Percentiles rank a stretch among this genome's conserved stretches.
Conservation (phyloP, 352 stramenopile genomes). For the Phytopythium montanum region DNA sequence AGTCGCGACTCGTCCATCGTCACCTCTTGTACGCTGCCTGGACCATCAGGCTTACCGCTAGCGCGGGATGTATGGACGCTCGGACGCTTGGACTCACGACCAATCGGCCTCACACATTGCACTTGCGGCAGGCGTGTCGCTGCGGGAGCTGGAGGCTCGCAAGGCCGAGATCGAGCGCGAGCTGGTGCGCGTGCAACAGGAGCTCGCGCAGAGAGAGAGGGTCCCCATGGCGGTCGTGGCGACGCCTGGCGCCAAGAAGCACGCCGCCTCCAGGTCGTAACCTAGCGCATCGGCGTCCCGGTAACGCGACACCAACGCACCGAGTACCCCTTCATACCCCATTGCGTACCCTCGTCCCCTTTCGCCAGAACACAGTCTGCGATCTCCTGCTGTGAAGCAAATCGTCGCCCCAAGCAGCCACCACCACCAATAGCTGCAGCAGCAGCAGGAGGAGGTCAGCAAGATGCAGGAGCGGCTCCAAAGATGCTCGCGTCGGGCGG, state of each 20-base stretch:
- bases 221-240: background rate
- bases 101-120: background rate
- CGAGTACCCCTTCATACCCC: no score
- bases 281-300: no score
- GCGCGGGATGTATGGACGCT: no score
- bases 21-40: slow-evolving; percentile 30
- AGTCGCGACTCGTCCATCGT: slow-evolving; percentile 16
- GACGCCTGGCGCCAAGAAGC: background rate
- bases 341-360: no score
- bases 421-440: background rate
- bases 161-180: slow-evolving; percentile 62
- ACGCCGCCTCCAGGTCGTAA: background rate
- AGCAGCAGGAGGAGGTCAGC: no score
- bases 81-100: background rate
- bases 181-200: slow-evolving; percentile 35
- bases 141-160: slow-evolving; percentile 49
- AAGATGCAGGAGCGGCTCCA: slow-evolving; percentile 62
- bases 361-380: no score
- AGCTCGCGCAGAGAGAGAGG: slow-evolving; percentile 28
- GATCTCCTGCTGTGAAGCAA: background rate
- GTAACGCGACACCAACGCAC: no score
- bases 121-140: slow-evolving; percentile 29
- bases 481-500: slow-evolving; percentile 92
- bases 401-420: background rate
- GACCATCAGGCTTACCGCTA: background rate